These are phyloP conservation scores for Didymosphaeria variabile DNA, from an alignment of 2,329 filamentous ascomycete species.

Conservation along the genomic window DNA sequence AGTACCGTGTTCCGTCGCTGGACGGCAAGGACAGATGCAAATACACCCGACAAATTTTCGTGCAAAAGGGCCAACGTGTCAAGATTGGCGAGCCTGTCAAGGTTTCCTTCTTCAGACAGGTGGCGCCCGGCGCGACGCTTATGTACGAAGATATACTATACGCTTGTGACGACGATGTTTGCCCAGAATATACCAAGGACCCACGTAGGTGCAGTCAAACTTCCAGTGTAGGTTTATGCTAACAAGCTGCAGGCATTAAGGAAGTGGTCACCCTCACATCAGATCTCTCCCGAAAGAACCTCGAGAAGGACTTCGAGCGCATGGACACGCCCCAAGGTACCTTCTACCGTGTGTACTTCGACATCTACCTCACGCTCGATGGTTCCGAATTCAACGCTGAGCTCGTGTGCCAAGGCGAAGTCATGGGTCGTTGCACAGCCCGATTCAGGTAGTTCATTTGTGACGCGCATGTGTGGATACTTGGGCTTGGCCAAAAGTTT, in stretches of 20 bases:
- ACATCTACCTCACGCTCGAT: conserved; percentile 87
- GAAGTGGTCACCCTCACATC: conserved; percentile 98
- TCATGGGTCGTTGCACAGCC: conserved; percentile 96
- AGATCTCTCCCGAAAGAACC: conserved; percentile 95
- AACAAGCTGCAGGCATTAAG: conserved; percentile 79
- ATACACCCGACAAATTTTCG: conserved; percentile 97
- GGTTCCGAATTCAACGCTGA: conserved; percentile 98
- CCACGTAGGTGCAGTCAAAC: conserved; percentile 75
- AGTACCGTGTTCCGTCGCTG: conserved; percentile 94
- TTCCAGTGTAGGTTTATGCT: not conserved
- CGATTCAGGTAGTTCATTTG: conserved; percentile 71
- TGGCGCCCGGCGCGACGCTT: conserved; percentile 93
- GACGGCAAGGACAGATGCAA: conserved; percentile 99
- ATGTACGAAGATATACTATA: conserved; percentile 99
- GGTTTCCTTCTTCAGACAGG: conserved; percentile 97
- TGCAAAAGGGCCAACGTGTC: conserved; percentile 97
- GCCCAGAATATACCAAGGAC: conserved; percentile 98
- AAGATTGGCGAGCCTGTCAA: conserved; percentile 99
- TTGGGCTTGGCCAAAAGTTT: conserved; percentile 19
- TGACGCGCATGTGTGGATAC: conserved; percentile 7
- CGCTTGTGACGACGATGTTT: conserved; percentile 97
- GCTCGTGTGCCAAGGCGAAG: conserved; percentile 97
- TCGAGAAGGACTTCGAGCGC: conserved; percentile 98
- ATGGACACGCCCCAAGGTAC: conserved; percentile 97
- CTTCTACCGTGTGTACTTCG: conserved; percentile 71